Base-by-base conservation (phyloP, 495 filamentous ascomycete genomes). In the Paragyromitra xinjiangensis region DNA sequence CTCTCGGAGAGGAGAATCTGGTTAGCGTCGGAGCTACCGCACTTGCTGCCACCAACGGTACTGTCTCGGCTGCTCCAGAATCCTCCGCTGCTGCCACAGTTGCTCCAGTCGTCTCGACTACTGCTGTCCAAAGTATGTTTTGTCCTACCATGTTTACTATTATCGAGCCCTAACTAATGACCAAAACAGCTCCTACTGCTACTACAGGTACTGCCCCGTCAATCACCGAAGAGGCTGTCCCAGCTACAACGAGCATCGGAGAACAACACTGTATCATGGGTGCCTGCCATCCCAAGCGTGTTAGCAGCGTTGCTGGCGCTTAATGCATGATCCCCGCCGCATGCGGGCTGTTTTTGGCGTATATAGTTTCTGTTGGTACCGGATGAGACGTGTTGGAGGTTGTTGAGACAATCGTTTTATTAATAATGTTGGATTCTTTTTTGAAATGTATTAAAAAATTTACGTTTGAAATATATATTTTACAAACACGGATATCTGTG, bases 1-100 rank as follows among this genome's bases (percentile, higher is more conserved):
- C 80, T 0, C 85, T 87, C 0, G 90, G 87, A 4, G 55, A 84
- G 69, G 81, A 83, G 24, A 92, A 92, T 75, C 73, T 91, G 11
- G 75, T 92, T 42, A 75, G 83, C 37, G 48, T 86, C 58, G 84
- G 74, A 11, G 72, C 62, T 22, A 29, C 34, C 3, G 61, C 74
- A 14, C 58, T 71, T 64, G 22, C 19, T 39, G 42, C 22, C 19
- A 68, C 56, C n/a, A 51, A 6, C 58, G 16, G 37, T 42, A 37
- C 37, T 1, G 63, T 6, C 9, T 29, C 42, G 14, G 56, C 39
- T 26, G n/a, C 68, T 24, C 68, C 55, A 7, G n/a, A 9, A 7
- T 7, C 29, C 34, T 45, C 55, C 19, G 11, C 40, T 14, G 11
- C 16, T 29, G 6, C 48, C 1, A 14, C 64, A 29, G 50, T 45